These are phyloP conservation scores for Phytophthora tentaculata DNA, from an alignment of 352 stramenopile genomes.

Conservation along the genomic window DNA sequence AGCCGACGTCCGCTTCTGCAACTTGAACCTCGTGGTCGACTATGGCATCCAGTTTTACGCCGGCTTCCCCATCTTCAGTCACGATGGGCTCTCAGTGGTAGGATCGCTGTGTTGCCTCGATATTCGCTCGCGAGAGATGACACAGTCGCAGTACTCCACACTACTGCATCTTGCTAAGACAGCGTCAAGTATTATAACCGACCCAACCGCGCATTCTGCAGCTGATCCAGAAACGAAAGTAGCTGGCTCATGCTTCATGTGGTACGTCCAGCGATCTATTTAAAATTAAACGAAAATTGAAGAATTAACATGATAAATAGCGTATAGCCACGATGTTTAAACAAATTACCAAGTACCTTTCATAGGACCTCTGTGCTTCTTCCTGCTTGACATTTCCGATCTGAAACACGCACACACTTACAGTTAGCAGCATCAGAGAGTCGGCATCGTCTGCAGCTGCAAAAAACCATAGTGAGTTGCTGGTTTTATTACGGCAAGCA, in stretches of 20 bases:
- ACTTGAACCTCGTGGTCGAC: slow-evolving; percentile 36
- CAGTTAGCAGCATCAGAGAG: neutral
- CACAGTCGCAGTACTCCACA: slow-evolving; percentile 41
- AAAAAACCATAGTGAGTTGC: slow-evolving; percentile 1
- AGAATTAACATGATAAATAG: too few species aligned
- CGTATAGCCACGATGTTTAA: too few species aligned
- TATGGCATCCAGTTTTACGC: slow-evolving; percentile 36
- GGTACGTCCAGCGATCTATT: too few species aligned
- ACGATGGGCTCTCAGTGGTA: slow-evolving; percentile 3
- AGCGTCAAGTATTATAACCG: slow-evolving; percentile 15
- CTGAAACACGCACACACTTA: neutral
- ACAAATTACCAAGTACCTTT: too few species aligned
- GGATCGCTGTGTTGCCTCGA: slow-evolving; percentile 12
- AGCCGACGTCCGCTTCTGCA: slow-evolving; percentile 60
- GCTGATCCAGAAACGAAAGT: slow-evolving; percentile 3
- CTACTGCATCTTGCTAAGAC: slow-evolving; percentile 29
- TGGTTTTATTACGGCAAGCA: slow-evolving; percentile 35
- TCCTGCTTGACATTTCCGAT: neutral
- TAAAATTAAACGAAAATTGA: too few species aligned
- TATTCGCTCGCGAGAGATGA: slow-evolving; percentile 27
- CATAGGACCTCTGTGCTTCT: neutral
- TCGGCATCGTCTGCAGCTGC: neutral
- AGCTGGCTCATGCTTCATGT: neutral
- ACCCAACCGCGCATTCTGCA: slow-evolving; percentile 4
- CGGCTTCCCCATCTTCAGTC: slow-evolving; percentile 42